Evolutionary conservation across 2,329 filamentous ascomycete species (phyloP).

Genomic region (Colletotrichum karsti): DNA sequence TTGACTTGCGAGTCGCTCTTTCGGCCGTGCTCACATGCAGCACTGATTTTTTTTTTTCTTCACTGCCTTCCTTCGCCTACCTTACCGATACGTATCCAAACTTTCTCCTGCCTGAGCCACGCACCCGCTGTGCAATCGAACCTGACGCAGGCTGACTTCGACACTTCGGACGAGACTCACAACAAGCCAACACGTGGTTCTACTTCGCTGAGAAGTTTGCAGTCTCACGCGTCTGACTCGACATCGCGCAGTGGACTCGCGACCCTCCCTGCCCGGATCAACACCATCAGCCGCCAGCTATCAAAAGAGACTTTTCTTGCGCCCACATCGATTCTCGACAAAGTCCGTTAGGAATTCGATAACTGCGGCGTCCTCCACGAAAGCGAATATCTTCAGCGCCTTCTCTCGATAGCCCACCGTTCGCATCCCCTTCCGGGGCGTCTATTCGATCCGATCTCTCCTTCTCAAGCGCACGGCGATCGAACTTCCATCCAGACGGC

Average conservation of each 20-base stretch:
- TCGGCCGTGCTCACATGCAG: constrained; percentile 16
- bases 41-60: constrained; percentile 12
- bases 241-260: background rate
- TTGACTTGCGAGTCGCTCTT: constrained; percentile 8
- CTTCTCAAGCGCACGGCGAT: background rate
- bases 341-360: background rate
- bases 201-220: background rate
- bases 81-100: too few species aligned
- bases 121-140: background rate
- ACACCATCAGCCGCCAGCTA: background rate
- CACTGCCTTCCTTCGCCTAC: background rate
- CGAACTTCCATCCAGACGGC: constrained; percentile 30
- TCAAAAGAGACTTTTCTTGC: background rate
- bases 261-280: background rate
- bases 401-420: too few species aligned
- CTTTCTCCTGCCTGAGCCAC: background rate
- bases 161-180: background rate
- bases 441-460: background rate
- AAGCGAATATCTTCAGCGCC: background rate
- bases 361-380: background rate
- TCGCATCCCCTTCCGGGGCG: background rate
- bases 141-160: background rate
- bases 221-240: background rate
- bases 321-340: background rate
- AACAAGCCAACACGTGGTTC: background rate